Evolutionary conservation across 2,329 filamentous ascomycete genomes (phyloP).

Genomic region (Diaporthe ilicicola): DNA sequence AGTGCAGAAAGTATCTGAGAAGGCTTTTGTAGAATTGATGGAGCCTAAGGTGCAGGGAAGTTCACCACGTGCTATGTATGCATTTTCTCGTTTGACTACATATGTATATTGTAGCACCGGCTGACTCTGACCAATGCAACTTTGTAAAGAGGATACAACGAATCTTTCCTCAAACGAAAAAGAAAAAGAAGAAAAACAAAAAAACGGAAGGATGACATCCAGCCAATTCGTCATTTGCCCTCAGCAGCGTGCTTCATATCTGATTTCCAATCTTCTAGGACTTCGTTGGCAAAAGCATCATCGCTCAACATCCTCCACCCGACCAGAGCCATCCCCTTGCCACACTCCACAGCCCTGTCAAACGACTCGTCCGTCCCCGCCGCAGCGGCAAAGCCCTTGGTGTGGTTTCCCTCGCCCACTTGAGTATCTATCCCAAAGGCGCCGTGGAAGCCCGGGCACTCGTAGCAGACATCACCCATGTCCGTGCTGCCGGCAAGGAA

Average conservation of each 20-base stretch:
- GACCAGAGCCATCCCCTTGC: constrained; percentile 45
- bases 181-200: too few relatives aligned
- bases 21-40: not conserved
- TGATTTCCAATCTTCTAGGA: constrained; percentile 40
- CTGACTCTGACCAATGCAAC: too few relatives aligned
- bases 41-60: not conserved
- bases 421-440: constrained; percentile 50
- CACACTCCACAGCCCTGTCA: constrained; percentile 44
- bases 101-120: too few relatives aligned
- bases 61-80: too few relatives aligned
- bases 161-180: too few relatives aligned
- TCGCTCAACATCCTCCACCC: constrained; percentile 41
- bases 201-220: not conserved
- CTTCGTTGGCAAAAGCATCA: constrained; percentile 36
- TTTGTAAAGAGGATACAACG: too few relatives aligned
- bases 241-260: constrained; percentile 45
- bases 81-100: too few relatives aligned
- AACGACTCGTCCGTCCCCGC: constrained; percentile 48
- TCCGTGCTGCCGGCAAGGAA: constrained; percentile 46
- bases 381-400: constrained; percentile 49
- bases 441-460: constrained; percentile 53
- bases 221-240: not conserved
- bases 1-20: not conserved
- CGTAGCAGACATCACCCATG: constrained; percentile 55
- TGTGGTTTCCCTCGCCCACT: constrained; percentile 50